These are phyloP conservation scores for Rhizopogon roseolus DNA, from an alignment of 768 basidiomycete genomes.

Conservation along the genomic window DNA sequence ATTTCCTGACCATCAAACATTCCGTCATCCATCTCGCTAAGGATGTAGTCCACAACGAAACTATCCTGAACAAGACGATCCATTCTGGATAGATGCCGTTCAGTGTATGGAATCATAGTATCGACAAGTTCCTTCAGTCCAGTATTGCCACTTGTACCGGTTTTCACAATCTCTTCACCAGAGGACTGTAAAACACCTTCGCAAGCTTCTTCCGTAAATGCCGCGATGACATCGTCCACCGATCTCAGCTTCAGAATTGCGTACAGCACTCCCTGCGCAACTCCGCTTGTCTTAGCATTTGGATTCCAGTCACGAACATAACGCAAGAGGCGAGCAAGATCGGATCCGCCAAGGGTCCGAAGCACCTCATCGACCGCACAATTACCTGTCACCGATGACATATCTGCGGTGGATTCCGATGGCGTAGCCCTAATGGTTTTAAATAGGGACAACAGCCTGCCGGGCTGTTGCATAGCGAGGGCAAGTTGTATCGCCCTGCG, in stretches of 20 bases:
- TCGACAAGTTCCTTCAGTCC: slow-evolving; percentile 75
- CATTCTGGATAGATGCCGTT: slow-evolving; percentile 82
- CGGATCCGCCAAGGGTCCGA: slow-evolving; percentile 59
- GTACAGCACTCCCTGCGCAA: slow-evolving; percentile 83
- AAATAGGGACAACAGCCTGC: slow-evolving; percentile 79
- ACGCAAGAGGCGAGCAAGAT: slow-evolving; percentile 75
- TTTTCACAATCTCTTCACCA: slow-evolving; percentile 26
- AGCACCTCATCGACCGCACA: slow-evolving; percentile 78
- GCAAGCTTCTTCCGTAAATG: slow-evolving; percentile 39
- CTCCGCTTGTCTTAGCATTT: slow-evolving; percentile 77
- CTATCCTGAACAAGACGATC: slow-evolving; percentile 91
- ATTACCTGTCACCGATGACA: slow-evolving; percentile 59
- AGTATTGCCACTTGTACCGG: slow-evolving; percentile 13
- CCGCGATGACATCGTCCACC: slow-evolving; percentile 66
- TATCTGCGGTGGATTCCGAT: slow-evolving; percentile 9
- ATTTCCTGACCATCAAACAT: slow-evolving; percentile 53
- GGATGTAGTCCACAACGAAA: slow-evolving; percentile 87
- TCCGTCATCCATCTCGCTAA: slow-evolving; percentile 84
- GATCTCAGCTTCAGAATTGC: slow-evolving; percentile 75
- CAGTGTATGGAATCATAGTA: slow-evolving; percentile 88
- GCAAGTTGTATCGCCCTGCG: slow-evolving; percentile 88
- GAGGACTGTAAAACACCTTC: slow-evolving; percentile 10
- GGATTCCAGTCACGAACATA: slow-evolving; percentile 94
- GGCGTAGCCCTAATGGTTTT: slow-evolving; percentile 44
- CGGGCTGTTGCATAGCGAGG: slow-evolving; percentile 90